A percentile compares a stretch with the other conserved stretches of the same genome.
These are phyloP conservation scores for Fraxinus baroniana DNA, from an alignment of 305 asterid genomes.

Conservation along the genomic window DNA sequence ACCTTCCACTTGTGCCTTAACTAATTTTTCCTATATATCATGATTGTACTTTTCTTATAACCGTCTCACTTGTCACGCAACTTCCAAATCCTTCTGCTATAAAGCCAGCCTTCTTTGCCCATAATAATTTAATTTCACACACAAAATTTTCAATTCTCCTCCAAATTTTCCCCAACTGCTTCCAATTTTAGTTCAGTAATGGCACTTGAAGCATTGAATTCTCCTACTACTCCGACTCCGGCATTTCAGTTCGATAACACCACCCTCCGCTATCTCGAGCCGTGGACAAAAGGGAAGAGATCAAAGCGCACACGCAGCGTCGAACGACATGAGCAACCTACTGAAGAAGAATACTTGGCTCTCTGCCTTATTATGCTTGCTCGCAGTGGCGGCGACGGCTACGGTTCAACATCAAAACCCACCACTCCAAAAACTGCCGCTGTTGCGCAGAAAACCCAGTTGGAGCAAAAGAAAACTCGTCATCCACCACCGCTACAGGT, in stretches of 20 bases:
- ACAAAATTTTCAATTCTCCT: not conserved
- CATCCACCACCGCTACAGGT: conserved; percentile 21
- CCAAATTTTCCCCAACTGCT: not conserved
- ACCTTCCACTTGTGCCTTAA: conserved; percentile 35
- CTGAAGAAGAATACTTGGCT: conserved; percentile 65
- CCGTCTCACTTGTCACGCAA: conserved; percentile 61
- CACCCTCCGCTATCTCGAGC: conserved; percentile 25
- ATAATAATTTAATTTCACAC: not conserved
- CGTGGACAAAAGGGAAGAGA: conserved; percentile 58
- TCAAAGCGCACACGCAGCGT: conserved; percentile 51
- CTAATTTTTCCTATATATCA: not conserved
- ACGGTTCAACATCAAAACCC: not conserved
- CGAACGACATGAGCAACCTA: conserved; percentile 25
- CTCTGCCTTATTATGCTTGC: conserved; percentile 77
- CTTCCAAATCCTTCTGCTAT: conserved; percentile 40
- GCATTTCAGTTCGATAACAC: conserved; percentile 34
- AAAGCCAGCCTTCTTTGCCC: conserved; percentile 2
- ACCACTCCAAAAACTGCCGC: not conserved
- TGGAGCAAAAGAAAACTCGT: conserved; percentile 4
- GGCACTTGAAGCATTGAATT: conserved; percentile 65
- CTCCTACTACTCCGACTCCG: conserved; percentile 39
- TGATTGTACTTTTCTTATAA: conserved; percentile 10
- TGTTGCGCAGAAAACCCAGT: not conserved
- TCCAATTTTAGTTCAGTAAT: conserved; percentile 21
- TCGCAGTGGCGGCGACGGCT: conserved; percentile 37